These are phyloP conservation scores for Hippophae rhamnoides DNA, from an alignment of 306 rosid genomes.

Conservation along the genomic window DNA sequence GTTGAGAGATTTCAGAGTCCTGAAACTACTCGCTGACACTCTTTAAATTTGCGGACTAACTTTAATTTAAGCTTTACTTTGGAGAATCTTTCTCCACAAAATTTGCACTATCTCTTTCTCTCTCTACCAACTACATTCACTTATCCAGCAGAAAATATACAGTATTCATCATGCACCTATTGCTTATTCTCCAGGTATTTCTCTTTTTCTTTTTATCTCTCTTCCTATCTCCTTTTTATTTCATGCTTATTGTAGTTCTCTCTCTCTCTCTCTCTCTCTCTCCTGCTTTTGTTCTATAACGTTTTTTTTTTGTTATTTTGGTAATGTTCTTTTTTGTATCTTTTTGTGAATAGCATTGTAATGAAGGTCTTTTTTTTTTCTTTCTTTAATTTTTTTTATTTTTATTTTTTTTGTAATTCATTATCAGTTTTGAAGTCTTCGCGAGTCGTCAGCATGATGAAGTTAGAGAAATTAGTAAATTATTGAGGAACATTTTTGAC, in stretches of 20 bases:
- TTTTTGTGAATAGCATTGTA: background rate
- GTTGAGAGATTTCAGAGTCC: too few species aligned
- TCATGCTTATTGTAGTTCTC: background rate
- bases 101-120: too few species aligned
- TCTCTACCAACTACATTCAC: too few species aligned
- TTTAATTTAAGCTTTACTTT: too few species aligned
- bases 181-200: background rate
- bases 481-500: constrained; percentile 1
- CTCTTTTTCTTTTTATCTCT: background rate
- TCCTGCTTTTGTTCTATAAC: background rate
- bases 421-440: constrained; percentile 22
- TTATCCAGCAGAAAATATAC: too few species aligned
- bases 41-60: too few species aligned
- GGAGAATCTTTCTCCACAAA: too few species aligned
- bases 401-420: background rate
- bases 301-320: background rate
- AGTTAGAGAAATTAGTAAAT: background rate
- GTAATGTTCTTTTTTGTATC: background rate
- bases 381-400: background rate
- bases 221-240: background rate
- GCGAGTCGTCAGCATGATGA: background rate
- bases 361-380: background rate
- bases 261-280: background rate
- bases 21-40: too few species aligned
- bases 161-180: background rate